phyloP scores from a whole-genome alignment of 164 flowering plant species.

The Buxus sempervirens region DNA sequence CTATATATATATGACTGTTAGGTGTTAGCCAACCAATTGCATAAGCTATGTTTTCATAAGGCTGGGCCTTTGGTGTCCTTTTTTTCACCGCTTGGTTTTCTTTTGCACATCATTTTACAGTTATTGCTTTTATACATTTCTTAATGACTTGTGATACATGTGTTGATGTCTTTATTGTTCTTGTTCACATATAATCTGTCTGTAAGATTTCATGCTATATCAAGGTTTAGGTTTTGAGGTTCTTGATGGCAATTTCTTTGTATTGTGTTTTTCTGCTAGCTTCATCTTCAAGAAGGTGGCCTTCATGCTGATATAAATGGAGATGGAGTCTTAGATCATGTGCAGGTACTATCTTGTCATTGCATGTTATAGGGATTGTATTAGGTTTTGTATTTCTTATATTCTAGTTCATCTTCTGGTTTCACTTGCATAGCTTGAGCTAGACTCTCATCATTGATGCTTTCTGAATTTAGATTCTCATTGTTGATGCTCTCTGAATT shows the following conservation, averaged over 20 bases:
- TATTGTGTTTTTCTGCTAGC: constrained; percentile 38
- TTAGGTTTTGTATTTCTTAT: neutral
- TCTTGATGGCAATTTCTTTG: constrained; percentile 1
- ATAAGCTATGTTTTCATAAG: too few species aligned
- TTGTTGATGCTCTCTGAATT: neutral
- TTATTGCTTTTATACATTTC: constrained; percentile 2
- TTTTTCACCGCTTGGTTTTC: neutral
- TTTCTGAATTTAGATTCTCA: neutral
- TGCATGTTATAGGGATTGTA: neutral
- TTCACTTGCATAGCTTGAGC: too few species aligned
- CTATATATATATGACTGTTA: too few species aligned
- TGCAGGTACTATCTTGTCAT: constrained; percentile 54
- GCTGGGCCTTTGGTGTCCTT: too few species aligned
- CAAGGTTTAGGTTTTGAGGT: neutral
- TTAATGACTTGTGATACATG: too few species aligned
- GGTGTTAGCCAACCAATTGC: too few species aligned
- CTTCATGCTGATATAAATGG: constrained; percentile 99
- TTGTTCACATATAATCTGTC: neutral
- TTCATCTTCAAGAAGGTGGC: constrained; percentile 98
- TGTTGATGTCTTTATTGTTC: neutral
- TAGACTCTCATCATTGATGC: neutral
- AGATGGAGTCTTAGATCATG: constrained; percentile 98
- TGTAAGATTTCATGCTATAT: neutral
- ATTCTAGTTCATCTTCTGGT: too few species aligned
- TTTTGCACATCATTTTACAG: neutral